phyloP scores from a whole-genome alignment of 176 grass and related monocot species.

The Phragmites australis region DNA sequence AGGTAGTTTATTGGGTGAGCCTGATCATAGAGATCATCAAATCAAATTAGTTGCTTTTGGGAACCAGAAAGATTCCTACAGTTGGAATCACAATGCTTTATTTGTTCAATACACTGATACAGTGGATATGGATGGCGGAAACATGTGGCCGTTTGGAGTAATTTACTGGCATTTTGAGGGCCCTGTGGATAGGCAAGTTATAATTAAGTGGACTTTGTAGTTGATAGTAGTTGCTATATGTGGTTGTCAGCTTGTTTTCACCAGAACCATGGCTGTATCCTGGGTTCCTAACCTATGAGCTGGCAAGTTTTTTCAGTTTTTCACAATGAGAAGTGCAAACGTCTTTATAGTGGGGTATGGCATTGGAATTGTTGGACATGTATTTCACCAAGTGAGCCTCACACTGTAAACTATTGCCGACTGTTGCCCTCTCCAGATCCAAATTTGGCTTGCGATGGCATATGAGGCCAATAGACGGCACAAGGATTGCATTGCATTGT shows the following conservation, averaged over 20 bases:
- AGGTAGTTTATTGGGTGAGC: too few relatives aligned
- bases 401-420: constrained; percentile 13
- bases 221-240: background rate
- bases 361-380: background rate
- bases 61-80: too few relatives aligned
- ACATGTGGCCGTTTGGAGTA: too few relatives aligned
- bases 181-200: background rate
- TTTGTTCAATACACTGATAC: too few relatives aligned
- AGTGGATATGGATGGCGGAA: too few relatives aligned
- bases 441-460: constrained; percentile 99
- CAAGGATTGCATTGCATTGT: constrained; percentile 93
- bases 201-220: too few relatives aligned
- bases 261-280: too few relatives aligned
- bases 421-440: constrained; percentile 58
- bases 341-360: background rate
- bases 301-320: background rate
- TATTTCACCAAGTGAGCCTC: background rate
- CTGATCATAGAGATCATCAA: too few relatives aligned
- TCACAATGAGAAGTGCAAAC: background rate
- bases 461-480: constrained; percentile 93
- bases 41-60: too few relatives aligned
- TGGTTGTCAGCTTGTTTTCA: background rate
- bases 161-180: background rate
- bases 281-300: background rate
- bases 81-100: too few relatives aligned